Conservation (phyloP, 768 basidiomycete species). For the Boletus subparvulus region DNA sequence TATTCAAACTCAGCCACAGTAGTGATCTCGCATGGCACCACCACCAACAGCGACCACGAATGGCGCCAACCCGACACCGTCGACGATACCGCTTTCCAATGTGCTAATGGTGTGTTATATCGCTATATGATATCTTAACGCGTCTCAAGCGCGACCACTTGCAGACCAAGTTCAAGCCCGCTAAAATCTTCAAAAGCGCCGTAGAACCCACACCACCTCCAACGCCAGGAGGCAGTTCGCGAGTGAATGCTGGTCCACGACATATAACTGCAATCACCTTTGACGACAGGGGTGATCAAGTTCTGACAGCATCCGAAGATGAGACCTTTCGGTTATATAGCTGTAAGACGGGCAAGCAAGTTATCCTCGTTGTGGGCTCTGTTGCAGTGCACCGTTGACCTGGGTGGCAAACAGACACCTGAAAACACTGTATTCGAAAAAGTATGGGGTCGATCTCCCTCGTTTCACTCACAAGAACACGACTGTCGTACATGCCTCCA, state of each 20-base stretch:
- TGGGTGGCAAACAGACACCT: conserved; percentile 49
- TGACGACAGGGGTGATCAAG: conserved; percentile 84
- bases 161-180: conserved; percentile 78
- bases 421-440: conserved; percentile 86
- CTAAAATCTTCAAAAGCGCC: conserved; percentile 82
- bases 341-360: conserved; percentile 92
- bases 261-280: conserved; percentile 89
- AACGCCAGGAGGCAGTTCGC: conserved; percentile 39
- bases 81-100: conserved; percentile 46
- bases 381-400: conserved; percentile 28
- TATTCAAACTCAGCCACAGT: conserved; percentile 58
- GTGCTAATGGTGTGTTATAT: conserved; percentile 47
- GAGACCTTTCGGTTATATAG: conserved; percentile 89
- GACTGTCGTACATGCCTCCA: conserved; percentile 85
- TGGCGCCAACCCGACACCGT: conserved; percentile 27
- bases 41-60: conserved; percentile 38
- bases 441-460: conserved; percentile 94
- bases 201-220: conserved; percentile 61
- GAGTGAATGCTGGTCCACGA: conserved; percentile 46
- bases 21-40: conserved; percentile 40
- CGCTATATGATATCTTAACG: neutral
- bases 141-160: conserved; percentile 4
- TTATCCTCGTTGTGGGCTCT: conserved; percentile 32
- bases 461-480: conserved; percentile 92
- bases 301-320: conserved; percentile 89